These are phyloP conservation scores for Helenozyma rhizophorensis DNA, from an alignment of 805 yeast species.

Conservation along the genomic window DNA sequence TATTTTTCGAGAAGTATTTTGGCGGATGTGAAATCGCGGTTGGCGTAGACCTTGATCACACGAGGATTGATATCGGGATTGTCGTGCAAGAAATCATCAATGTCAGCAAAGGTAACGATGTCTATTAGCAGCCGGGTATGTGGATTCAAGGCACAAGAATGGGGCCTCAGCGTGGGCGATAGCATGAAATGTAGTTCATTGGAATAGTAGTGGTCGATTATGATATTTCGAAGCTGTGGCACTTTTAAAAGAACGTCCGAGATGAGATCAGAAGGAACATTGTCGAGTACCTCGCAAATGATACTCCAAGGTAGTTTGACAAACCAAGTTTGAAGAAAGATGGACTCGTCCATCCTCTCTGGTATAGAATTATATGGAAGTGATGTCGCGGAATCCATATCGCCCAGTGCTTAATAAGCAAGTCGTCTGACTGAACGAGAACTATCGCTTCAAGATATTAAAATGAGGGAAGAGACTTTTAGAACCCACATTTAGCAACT, in stretches of 20 bases:
- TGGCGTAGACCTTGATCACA: slow-evolving; percentile 23
- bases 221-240: slow-evolving; percentile 18
- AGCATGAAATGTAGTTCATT: slow-evolving; percentile 31
- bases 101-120: slow-evolving; percentile 25
- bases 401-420: too few relatives aligned
- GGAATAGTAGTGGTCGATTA: slow-evolving; percentile 23
- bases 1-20: slow-evolving; percentile 20
- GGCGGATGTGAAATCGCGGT: slow-evolving; percentile 28
- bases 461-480: too few relatives aligned
- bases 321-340: slow-evolving; percentile 8
- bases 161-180: slow-evolving; percentile 26
- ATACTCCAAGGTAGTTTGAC: slow-evolving; percentile 12
- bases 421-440: too few relatives aligned
- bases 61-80: slow-evolving; percentile 27
- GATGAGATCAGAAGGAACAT: slow-evolving; percentile 8
- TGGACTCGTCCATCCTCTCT: slow-evolving; percentile 4
- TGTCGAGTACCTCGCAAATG: slow-evolving; percentile 7
- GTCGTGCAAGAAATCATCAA: slow-evolving; percentile 27
- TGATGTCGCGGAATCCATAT: too few relatives aligned
- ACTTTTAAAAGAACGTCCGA: slow-evolving; percentile 9
- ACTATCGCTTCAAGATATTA: too few relatives aligned
- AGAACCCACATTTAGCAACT: too few relatives aligned
- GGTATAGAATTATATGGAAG: too few relatives aligned
- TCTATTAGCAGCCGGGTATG: slow-evolving; percentile 11
- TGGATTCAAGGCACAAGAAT: slow-evolving; percentile 7